Percentiles rank a stretch among this genome's conserved stretches.
These are phyloP conservation scores for Neofusicoccum parvum DNA, from an alignment of 2,329 filamentous ascomycete species.

Conservation along the genomic window DNA sequence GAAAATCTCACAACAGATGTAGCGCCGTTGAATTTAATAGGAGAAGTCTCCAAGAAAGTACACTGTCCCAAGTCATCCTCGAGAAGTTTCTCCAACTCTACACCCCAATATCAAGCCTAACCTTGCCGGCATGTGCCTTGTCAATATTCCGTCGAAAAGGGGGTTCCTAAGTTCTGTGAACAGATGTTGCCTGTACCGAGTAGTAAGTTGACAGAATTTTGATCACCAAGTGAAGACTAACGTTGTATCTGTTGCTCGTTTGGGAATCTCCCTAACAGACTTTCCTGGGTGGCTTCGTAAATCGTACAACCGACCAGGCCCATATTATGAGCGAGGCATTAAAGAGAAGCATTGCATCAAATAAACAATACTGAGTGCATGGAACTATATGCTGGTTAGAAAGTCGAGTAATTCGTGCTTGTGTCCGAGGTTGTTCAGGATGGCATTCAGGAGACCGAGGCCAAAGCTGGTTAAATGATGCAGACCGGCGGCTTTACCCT, in stretches of 20 bases:
- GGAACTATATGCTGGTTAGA: neutral
- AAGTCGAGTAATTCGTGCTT: neutral
- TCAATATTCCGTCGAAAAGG: too few species aligned
- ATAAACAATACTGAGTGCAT: neutral
- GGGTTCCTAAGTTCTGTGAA: too few species aligned
- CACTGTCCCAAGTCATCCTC: too few species aligned
- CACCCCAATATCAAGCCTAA: too few species aligned
- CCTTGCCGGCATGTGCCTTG: too few species aligned
- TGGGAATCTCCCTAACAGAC: neutral
- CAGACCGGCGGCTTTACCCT: neutral
- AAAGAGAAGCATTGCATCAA: neutral
- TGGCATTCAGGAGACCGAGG: neutral
- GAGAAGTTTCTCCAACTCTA: too few species aligned
- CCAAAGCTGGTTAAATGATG: neutral
- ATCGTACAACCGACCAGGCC: neutral
- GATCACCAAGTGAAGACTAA: too few species aligned
- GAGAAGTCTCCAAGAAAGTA: too few species aligned
- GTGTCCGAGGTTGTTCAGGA: neutral
- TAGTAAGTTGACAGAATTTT: too few species aligned
- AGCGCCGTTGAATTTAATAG: too few species aligned
- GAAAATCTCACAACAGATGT: too few species aligned
- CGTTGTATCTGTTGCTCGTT: conserved; percentile 20
- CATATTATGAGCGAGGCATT: neutral
- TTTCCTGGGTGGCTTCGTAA: neutral
- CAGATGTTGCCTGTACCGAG: too few species aligned